A percentile compares a stretch with the other conserved stretches of the same genome.
phyloP scores from a whole-genome alignment of 75 land plant species.

The Cupressus sempervirens region DNA sequence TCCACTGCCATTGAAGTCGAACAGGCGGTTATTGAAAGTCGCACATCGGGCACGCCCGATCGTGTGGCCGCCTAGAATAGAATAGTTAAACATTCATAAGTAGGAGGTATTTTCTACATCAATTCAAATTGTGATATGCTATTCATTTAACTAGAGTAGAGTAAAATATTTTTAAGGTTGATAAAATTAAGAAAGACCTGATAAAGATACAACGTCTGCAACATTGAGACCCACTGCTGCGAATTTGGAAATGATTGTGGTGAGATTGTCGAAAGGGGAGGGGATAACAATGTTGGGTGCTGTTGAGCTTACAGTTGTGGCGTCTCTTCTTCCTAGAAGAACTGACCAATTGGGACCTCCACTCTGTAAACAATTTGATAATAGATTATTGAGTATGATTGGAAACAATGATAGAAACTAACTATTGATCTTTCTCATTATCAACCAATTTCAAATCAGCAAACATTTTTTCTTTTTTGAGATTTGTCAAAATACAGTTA shows the following conservation, averaged over 20 bases:
- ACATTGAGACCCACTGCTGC: constrained; percentile 44
- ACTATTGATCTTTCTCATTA: no score
- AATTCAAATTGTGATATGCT: no score
- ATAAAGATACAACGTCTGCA: constrained; percentile 60
- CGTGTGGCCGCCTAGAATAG: constrained; percentile 56
- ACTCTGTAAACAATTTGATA: constrained; percentile 28
- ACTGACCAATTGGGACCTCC: constrained; percentile 72
- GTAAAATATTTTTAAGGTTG: no score
- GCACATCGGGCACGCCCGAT: constrained; percentile 55
- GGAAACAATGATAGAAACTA: no score
- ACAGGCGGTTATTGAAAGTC: constrained; percentile 48
- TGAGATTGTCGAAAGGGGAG: constrained; percentile 30
- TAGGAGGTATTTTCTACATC: no score
- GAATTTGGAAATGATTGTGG: constrained; percentile 41
- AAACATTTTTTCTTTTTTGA: no score
- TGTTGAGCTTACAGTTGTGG: constrained; percentile 38
- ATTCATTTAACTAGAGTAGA: no score
- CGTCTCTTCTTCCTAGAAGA: constrained; percentile 65
- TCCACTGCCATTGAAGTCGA: constrained; percentile 50
- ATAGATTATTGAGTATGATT: no score
- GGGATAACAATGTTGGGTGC: constrained; percentile 48
- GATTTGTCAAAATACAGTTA: no score
- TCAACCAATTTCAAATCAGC: no score
- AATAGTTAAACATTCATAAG: no score
- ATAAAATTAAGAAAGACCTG: constrained; percentile 29